A percentile compares a stretch with the other conserved stretches of the same genome.
phyloP scores from a whole-genome alignment of 106 monocot species.

The Platanthera zijinensis region DNA sequence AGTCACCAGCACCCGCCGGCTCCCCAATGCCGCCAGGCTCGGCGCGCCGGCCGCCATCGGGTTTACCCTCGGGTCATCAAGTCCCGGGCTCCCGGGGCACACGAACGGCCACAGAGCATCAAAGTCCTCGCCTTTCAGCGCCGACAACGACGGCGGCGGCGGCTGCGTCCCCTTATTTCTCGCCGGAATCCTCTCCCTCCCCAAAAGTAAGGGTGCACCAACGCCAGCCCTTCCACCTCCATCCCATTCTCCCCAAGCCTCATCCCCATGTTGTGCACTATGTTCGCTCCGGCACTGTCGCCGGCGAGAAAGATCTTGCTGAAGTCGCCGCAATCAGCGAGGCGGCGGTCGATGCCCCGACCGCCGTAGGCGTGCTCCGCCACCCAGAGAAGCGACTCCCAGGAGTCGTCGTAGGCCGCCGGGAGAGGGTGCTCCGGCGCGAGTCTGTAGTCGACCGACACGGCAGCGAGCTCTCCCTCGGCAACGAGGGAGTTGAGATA shows the following conservation, averaged over 20 bases:
- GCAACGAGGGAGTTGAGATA: conserved; percentile 31
- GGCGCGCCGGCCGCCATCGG: conserved; percentile 9
- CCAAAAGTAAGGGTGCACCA: conserved; percentile 26
- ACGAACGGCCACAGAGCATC: conserved; percentile 14
- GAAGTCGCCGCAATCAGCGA: conserved; percentile 12
- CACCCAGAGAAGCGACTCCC: conserved; percentile 37
- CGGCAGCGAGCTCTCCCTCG: conserved; percentile 13
- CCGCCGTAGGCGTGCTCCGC: conserved; percentile 2
- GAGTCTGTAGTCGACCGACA: conserved; percentile 37
- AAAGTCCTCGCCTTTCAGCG: neutral
- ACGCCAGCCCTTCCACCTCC: conserved; percentile 11
- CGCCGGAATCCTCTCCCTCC: neutral
- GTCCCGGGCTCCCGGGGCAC: conserved; percentile 11
- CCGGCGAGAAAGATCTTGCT: conserved; percentile 18
- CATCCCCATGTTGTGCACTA: conserved; percentile 19
- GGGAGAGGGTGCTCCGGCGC: conserved; percentile 45
- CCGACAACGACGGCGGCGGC: too few relatives aligned
- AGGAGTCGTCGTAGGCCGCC: conserved; percentile 34
- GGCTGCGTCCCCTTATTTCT: neutral
- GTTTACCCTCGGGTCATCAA: conserved; percentile 17
- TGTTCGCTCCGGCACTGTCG: conserved; percentile 22
- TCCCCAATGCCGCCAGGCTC: conserved; percentile 2
- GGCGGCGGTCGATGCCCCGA: conserved; percentile 4
- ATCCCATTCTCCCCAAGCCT: conserved; percentile 4
- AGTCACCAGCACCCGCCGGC: conserved; percentile 10